A percentile compares a stretch with the other conserved stretches of the same genome.
phyloP scores from a whole-genome alignment of 305 asterid genomes.

The Fraxinus greggii region DNA sequence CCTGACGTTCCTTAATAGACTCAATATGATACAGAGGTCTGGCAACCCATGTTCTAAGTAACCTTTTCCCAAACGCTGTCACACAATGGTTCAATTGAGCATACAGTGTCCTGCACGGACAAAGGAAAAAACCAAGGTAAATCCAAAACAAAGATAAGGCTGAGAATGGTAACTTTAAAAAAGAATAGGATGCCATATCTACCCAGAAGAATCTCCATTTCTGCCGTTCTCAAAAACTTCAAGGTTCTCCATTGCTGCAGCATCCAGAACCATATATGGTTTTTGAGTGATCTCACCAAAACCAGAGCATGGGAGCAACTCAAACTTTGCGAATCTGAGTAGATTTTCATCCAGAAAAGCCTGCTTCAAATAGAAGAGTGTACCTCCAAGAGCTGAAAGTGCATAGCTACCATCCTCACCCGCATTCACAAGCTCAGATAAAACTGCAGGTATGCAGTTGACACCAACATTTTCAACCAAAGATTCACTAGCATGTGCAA shows the following conservation, averaged over 20 bases:
- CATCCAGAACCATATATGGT: slow-evolving; percentile 87
- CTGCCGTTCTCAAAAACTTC: slow-evolving; percentile 91
- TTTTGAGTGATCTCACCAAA: slow-evolving; percentile 56
- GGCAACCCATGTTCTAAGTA: slow-evolving; percentile 89
- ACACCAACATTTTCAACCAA: slow-evolving; percentile 35
- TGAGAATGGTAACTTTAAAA: slow-evolving; percentile 10
- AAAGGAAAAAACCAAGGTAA: slow-evolving; percentile 14
- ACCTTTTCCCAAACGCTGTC: slow-evolving; percentile 89
- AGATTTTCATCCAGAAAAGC: slow-evolving; percentile 86
- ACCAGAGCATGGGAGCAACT: slow-evolving; percentile 80
- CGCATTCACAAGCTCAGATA: slow-evolving; percentile 58
- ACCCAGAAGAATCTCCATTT: slow-evolving; percentile 93
- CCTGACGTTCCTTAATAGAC: slow-evolving; percentile 86
- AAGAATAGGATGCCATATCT: slow-evolving; percentile 26
- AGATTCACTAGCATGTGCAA: slow-evolving; percentile 31
- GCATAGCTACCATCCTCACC: slow-evolving; percentile 84
- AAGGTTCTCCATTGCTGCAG: slow-evolving; percentile 93
- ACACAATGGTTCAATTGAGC: slow-evolving; percentile 85
- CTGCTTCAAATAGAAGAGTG: slow-evolving; percentile 83
- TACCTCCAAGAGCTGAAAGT: slow-evolving; percentile 92
- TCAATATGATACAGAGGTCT: slow-evolving; percentile 78
- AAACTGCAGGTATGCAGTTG: slow-evolving; percentile 57
- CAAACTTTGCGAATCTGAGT: slow-evolving; percentile 84
- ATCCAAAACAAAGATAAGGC: slow-evolving; percentile 25
- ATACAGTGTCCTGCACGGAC: slow-evolving; percentile 68